Evolutionary conservation across 129 eudicot species (phyloP).

Genomic region (Flaveria robusta): DNA sequence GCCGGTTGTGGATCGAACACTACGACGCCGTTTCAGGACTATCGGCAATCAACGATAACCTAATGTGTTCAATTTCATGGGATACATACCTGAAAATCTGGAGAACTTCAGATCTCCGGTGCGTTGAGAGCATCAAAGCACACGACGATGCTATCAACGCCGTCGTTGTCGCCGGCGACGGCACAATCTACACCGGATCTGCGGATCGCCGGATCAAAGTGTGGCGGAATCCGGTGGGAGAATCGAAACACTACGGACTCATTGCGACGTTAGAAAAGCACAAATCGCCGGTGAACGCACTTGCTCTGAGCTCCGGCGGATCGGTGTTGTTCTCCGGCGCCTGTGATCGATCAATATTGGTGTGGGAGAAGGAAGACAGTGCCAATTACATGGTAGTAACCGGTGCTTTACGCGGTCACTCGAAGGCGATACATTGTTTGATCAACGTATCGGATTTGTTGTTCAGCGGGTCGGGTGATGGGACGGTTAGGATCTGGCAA

Average conservation of each 20-base stretch:
- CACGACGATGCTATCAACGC: conserved; percentile 86
- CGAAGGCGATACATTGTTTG: conserved; percentile 67
- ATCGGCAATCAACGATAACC: conserved; percentile 36
- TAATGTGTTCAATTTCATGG: conserved; percentile 75
- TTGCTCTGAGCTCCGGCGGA: conserved; percentile 58
- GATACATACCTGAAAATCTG: conserved; percentile 69
- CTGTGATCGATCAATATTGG: conserved; percentile 89
- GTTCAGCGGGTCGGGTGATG: conserved; percentile 87
- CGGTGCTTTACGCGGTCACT: conserved; percentile 84
- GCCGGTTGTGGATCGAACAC: conserved; percentile 79
- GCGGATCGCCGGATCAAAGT: conserved; percentile 66
- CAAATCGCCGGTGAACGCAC: conserved; percentile 82
- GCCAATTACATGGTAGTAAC: conserved; percentile 70
- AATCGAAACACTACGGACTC: conserved; percentile 27
- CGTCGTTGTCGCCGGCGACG: conserved; percentile 52
- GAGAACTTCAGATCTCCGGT: conserved; percentile 40
- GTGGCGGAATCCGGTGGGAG: conserved; percentile 72
- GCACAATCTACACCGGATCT: conserved; percentile 71
- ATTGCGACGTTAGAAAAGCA: conserved; percentile 78
- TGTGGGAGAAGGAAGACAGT: conserved; percentile 91
- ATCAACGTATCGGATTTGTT: conserved; percentile 56
- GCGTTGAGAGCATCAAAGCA: conserved; percentile 64
- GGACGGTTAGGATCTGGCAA: conserved; percentile 88
- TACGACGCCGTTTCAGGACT: conserved; percentile 83
- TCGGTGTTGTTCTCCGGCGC: conserved; percentile 82